Evolutionary conservation across 148 eudicot species (phyloP).

Genomic region (Rhododendron mucronatum): DNA sequence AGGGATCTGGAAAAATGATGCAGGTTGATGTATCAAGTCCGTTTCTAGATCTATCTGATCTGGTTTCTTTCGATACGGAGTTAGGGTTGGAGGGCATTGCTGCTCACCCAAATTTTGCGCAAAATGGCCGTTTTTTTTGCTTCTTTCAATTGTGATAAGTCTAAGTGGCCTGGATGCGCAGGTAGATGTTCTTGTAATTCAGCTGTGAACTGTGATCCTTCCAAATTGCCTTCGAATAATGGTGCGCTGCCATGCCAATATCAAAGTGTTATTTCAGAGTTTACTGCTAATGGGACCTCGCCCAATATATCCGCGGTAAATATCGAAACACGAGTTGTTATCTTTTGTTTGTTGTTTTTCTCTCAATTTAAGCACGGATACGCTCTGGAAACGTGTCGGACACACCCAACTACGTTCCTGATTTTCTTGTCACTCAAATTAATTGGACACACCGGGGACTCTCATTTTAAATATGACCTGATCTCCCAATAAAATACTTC

Average conservation of each 20-base stretch:
- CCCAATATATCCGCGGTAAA: conserved; percentile 51
- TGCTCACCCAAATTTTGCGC: conserved; percentile 61
- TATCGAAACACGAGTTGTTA: conserved; percentile 1
- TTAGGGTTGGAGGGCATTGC: conserved; percentile 80
- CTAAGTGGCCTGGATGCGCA: too few relatives aligned
- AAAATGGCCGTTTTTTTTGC: conserved; percentile 82
- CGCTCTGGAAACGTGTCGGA: neutral
- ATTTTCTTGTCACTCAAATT: neutral
- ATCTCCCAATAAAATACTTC: neutral
- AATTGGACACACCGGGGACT: neutral
- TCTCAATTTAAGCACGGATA: neutral
- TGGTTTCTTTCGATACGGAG: conserved; percentile 59
- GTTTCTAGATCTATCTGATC: conserved; percentile 69
- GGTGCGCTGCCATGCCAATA: too few relatives aligned
- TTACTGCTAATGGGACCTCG: conserved; percentile 47
- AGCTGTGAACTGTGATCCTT: too few relatives aligned
- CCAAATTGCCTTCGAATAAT: too few relatives aligned
- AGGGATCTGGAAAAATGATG: conserved; percentile 52
- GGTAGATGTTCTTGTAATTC: too few relatives aligned
- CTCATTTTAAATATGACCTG: neutral
- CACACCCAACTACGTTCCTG: neutral
- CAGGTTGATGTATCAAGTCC: conserved; percentile 56
- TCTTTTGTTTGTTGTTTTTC: neutral
- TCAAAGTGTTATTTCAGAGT: conserved; percentile 34
- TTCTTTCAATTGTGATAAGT: conserved; percentile 29